These are phyloP conservation scores for Eutrema japonicum DNA, from an alignment of 345 rosid genomes.

Conservation along the genomic window DNA sequence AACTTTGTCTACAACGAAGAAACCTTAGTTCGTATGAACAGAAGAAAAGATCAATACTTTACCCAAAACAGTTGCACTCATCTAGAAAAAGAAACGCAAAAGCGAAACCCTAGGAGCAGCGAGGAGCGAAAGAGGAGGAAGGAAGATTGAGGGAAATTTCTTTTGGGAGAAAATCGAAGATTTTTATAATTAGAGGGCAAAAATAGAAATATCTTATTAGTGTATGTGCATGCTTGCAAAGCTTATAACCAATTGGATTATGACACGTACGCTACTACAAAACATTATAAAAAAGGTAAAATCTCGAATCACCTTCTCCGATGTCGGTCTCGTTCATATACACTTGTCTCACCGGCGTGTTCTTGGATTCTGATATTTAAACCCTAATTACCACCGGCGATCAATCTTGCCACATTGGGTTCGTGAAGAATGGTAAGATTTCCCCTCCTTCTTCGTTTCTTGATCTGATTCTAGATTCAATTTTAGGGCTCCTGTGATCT, in stretches of 20 bases:
- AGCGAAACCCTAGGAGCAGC: slow-evolving; percentile 7
- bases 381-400: slow-evolving; percentile 23
- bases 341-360: background rate
- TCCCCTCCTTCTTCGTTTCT: background rate
- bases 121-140: no score
- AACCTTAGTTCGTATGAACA: background rate
- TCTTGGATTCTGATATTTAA: background rate
- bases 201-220: background rate
- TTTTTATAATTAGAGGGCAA: background rate
- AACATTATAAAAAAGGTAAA: background rate
- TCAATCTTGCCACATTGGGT: background rate
- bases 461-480: background rate
- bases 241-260: background rate
- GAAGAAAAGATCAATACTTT: slow-evolving; percentile 3
- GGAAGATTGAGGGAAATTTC: slow-evolving; percentile 1
- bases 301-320: background rate
- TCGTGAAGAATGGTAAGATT: slow-evolving; percentile 24
- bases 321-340: slow-evolving; percentile 17
- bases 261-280: background rate
- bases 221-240: background rate
- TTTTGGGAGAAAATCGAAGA: background rate
- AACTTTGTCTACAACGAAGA: background rate
- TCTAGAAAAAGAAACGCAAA: background rate
- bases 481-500: background rate
- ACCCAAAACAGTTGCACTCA: background rate